These are phyloP conservation scores for Neoascochyta sp. DNA, from an alignment of 2,329 filamentous ascomycete genomes.

Conservation along the genomic window DNA sequence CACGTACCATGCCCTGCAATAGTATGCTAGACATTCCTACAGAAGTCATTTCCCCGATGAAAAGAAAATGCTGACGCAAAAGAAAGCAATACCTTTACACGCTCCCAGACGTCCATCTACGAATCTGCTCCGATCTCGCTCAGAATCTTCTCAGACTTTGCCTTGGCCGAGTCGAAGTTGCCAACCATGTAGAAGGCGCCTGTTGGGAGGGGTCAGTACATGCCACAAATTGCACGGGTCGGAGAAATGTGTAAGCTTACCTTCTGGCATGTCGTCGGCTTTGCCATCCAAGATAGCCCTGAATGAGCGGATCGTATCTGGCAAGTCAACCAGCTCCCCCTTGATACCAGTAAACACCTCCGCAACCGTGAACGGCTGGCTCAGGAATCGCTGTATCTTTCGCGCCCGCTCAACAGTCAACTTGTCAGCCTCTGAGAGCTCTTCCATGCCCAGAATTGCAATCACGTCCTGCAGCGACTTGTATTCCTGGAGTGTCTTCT, in stretches of 20 bases:
- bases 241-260: conserved; percentile 47
- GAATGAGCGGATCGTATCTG: conserved; percentile 97
- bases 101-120: too few relatives aligned
- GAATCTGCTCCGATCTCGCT: conserved; percentile 93
- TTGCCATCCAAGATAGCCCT: conserved; percentile 95
- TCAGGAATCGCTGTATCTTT: conserved; percentile 99
- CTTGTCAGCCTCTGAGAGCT: conserved; percentile 98
- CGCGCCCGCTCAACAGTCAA: conserved; percentile 99
- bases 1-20: too few relatives aligned
- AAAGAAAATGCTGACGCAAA: too few relatives aligned
- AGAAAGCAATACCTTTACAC: too few relatives aligned
- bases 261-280: conserved; percentile 92
- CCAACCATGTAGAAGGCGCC: conserved; percentile 96
- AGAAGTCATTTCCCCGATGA: too few relatives aligned
- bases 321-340: conserved; percentile 94
- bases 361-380: conserved; percentile 93
- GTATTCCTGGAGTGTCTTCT: conserved; percentile 99
- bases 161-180: conserved; percentile 85
- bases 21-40: too few relatives aligned
- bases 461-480: conserved; percentile 99
- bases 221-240: too few relatives aligned
- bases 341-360: conserved; percentile 89
- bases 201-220: conserved; percentile 26
- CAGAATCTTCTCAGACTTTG: conserved; percentile 99
- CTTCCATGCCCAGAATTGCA: conserved; percentile 99